These are phyloP conservation scores for Geotrichum ghanense DNA, from an alignment of 805 yeast genomes.

Conservation along the genomic window DNA sequence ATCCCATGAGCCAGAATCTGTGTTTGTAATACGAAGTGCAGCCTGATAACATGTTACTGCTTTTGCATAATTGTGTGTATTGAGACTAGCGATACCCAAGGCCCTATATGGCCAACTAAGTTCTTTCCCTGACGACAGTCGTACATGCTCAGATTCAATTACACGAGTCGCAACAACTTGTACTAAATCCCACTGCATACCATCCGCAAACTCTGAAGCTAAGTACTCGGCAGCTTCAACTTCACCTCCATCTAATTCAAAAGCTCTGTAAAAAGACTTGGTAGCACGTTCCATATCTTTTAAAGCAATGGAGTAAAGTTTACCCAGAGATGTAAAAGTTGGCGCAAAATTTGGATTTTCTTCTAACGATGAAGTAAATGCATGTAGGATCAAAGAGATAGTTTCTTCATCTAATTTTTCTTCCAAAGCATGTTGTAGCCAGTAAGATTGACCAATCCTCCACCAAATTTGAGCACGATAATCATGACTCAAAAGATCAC, in stretches of 20 bases:
- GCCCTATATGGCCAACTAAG: conserved; percentile 77
- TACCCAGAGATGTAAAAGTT: conserved; percentile 72
- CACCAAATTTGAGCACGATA: conserved; percentile 51
- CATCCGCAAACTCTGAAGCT: conserved; percentile 54
- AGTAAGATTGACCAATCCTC: conserved; percentile 60
- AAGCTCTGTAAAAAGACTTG: conserved; percentile 81
- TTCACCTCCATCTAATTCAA: conserved; percentile 75
- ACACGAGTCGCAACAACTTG: conserved; percentile 60
- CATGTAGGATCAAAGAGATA: conserved; percentile 41
- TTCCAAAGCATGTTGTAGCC: conserved; percentile 20
- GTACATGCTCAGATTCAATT: conserved; percentile 48
- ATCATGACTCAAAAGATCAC: conserved; percentile 41
- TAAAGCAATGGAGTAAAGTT: conserved; percentile 48
- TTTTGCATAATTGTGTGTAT: conserved; percentile 55
- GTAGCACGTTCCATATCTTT: conserved; percentile 58
- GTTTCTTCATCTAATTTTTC: conserved; percentile 18
- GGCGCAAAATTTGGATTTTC: conserved; percentile 58
- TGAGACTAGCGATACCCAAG: conserved; percentile 67
- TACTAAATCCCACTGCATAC: conserved; percentile 76
- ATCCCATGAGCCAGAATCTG: conserved; percentile 75
- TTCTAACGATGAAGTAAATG: conserved; percentile 47
- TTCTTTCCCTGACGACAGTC: conserved; percentile 9
- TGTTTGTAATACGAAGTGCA: conserved; percentile 56
- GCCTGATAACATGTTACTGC: conserved; percentile 87
- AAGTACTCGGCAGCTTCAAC: conserved; percentile 61